Evolutionary conservation across 2,329 filamentous ascomycete genomes (phyloP), one percentile per base, ranked within the genome.

Genomic region (Ascochyta fabae): DNA sequence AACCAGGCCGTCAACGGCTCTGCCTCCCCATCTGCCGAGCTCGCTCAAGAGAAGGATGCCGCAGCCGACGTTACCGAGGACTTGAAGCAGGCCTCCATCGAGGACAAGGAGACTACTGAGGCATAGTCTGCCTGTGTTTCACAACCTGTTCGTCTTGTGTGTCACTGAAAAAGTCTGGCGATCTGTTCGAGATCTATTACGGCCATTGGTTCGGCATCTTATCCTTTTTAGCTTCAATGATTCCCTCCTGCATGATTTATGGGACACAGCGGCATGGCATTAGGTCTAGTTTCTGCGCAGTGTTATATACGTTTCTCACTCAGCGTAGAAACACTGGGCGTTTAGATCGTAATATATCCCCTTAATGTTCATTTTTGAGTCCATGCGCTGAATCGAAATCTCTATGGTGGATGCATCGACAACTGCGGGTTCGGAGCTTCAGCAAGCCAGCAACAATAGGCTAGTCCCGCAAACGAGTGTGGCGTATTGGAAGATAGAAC

Each of bases 51-150:
- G 74, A 81, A 86, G 67, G 83, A 86, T 56, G 84, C 80, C n/a
- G 81, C 76, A 22, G 79, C 79, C 3, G 86, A 88, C 67, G 86
- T 80, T 24, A 75, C 81, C 19, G 83, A 84, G 52, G 85, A 88
- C 60, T 76, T 89, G 54, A 79, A 87, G 75, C 82, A 84, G 65
- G 81, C 85, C 44, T 81, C 80, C 47, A 73, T 89, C 36, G 86
- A 88, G 73, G 85, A 87, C 62, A 67, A 67, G 27, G 65, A 66
- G 43, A 48, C 59, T 16, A 58, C 59, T 8, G 66, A 69, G 53
- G 67, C 66, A 65, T 74, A 68, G 52, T 48, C 33, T 34, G 52
- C 36, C 35, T 46, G 29, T 39, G 26, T 40, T 24, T 5, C 10
- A 34, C 34, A 34, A 29, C 6, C 36, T 48, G 47, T 56, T 39